These are phyloP conservation scores for Cynara cardunculus DNA, from an alignment of 129 eudicot genomes.

Conservation along the genomic window DNA sequence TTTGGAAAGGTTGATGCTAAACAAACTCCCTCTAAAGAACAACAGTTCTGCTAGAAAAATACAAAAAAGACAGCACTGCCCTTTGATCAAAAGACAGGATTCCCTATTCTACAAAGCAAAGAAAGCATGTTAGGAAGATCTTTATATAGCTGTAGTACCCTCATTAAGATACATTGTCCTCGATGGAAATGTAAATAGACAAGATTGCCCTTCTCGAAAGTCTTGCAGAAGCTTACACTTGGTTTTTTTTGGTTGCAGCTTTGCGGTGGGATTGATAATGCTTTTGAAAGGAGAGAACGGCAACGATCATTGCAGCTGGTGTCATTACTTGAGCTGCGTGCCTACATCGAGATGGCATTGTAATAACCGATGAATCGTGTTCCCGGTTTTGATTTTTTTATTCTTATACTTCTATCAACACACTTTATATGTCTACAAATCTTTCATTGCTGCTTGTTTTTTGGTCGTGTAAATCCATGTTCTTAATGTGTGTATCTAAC, in stretches of 20 bases:
- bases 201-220: not conserved
- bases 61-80: conserved; percentile 1
- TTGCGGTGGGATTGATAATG: conserved; percentile 62
- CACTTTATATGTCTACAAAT: conserved; percentile 14
- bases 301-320: conserved; percentile 88
- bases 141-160: not conserved
- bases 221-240: not conserved
- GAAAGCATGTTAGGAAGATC: not conserved
- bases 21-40: too few species aligned
- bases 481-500: not conserved
- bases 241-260: conserved; percentile 37
- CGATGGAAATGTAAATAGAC: not conserved
- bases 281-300: conserved; percentile 75
- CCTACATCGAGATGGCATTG: conserved; percentile 91
- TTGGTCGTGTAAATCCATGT: not conserved
- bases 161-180: not conserved
- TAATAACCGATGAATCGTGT: conserved; percentile 35
- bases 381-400: conserved; percentile 2
- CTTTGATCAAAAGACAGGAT: not conserved
- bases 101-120: not conserved
- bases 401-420: conserved; percentile 11
- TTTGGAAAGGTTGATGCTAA: too few species aligned
- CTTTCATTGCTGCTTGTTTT: not conserved
- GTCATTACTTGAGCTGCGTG: conserved; percentile 82
- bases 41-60: not conserved